phyloP scores from a whole-genome alignment of 306 rosid species.

The Begonia fuchsioides region DNA sequence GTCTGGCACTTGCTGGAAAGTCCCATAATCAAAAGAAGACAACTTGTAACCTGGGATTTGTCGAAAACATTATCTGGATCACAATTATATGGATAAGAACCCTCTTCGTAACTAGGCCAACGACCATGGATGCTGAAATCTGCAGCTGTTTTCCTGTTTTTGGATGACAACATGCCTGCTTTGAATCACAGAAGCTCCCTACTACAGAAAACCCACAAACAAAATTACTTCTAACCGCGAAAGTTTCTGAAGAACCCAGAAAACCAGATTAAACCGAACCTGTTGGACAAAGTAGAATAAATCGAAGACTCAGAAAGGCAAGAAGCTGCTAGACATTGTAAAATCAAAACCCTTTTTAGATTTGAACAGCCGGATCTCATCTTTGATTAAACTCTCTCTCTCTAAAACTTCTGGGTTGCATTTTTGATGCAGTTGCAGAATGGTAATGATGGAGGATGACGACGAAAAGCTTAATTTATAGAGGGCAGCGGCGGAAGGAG shows the following conservation, averaged over 20 bases:
- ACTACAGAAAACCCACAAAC: constrained; percentile 31
- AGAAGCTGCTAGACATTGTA: constrained; percentile 24
- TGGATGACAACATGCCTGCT: constrained; percentile 64
- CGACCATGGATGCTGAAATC: constrained; percentile 82
- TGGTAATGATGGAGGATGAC: too few relatives aligned
- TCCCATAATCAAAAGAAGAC: too few relatives aligned
- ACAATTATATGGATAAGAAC: constrained; percentile 17
- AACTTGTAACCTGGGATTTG: constrained; percentile 19
- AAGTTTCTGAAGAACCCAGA: neutral
- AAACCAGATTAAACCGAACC: neutral
- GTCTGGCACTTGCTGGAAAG: too few relatives aligned
- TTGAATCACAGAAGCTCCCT: constrained; percentile 62
- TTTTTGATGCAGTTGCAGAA: too few relatives aligned
- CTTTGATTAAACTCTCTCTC: too few relatives aligned
- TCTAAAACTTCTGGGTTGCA: too few relatives aligned
- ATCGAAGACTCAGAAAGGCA: constrained; percentile 29
- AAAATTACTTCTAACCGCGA: too few relatives aligned
- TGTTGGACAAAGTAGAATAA: constrained; percentile 53
- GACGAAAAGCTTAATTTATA: too few relatives aligned
- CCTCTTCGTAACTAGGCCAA: constrained; percentile 58
- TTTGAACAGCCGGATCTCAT: constrained; percentile 10
- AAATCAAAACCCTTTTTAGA: constrained; percentile 18
- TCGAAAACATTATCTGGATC: constrained; percentile 37
- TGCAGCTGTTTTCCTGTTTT: constrained; percentile 48
- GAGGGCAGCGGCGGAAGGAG: too few relatives aligned